Conservation (phyloP, 106 monocot species). For the Narthecium ossifragum region DNA sequence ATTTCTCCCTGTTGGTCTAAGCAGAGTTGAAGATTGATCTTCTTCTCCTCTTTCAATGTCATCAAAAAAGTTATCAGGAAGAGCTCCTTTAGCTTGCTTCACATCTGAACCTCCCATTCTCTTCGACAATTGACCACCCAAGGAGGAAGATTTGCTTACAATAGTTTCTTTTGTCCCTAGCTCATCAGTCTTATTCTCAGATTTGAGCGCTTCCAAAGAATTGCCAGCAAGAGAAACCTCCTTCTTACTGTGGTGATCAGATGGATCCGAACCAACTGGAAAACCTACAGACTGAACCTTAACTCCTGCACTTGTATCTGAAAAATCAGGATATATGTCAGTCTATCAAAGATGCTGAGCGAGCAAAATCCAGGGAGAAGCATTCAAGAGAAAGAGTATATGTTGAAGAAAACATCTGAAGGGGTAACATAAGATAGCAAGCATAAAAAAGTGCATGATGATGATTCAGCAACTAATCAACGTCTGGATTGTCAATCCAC, state of each 20-base stretch:
- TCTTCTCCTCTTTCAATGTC: slow-evolving; percentile 9
- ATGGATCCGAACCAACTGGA: slow-evolving; percentile 9
- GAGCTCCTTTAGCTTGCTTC: slow-evolving; percentile 21
- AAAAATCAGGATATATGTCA: no score
- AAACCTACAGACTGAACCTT: not conserved
- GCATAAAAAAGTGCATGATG: no score
- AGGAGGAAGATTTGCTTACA: not conserved
- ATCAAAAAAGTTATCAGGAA: slow-evolving; percentile 30
- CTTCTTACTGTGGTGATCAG: slow-evolving; percentile 5
- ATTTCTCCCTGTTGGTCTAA: no score
- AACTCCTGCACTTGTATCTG: slow-evolving; percentile 7
- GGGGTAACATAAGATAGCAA: no score
- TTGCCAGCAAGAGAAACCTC: slow-evolving; percentile 7
- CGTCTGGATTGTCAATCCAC: no score
- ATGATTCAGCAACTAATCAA: no score
- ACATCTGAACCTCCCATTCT: slow-evolving; percentile 8
- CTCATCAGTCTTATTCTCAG: slow-evolving; percentile 16
- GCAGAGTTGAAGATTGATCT: slow-evolving; percentile 9
- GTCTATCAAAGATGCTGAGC: no score
- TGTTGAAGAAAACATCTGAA: not conserved
- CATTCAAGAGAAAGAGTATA: not conserved
- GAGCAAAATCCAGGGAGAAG: not conserved
- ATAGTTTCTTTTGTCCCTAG: slow-evolving; percentile 5
- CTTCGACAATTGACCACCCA: slow-evolving; percentile 15
- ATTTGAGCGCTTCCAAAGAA: slow-evolving; percentile 1